Evolutionary conservation across 306 rosid species (phyloP).

Genomic region (Cicer arietinum): DNA sequence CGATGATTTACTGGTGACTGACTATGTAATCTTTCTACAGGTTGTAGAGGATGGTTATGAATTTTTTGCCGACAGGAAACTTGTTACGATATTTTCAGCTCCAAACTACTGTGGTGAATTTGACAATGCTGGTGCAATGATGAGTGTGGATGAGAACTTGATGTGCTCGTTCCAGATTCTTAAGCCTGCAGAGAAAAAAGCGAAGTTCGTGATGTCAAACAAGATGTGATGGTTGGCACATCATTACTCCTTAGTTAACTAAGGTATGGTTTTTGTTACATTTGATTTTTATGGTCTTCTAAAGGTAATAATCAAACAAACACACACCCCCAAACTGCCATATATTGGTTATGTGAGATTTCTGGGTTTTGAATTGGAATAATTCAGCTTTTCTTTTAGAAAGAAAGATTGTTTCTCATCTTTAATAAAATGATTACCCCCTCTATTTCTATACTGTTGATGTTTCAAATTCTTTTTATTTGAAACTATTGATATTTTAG

Average conservation of each 20-base stretch:
- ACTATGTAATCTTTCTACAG: slow-evolving; percentile 49
- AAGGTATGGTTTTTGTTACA: slow-evolving; percentile 53
- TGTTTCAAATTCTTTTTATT: background rate
- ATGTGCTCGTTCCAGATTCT: slow-evolving; percentile 97
- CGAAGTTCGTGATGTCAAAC: slow-evolving; percentile 62
- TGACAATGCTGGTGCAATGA: slow-evolving; percentile 97
- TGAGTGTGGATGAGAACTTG: slow-evolving; percentile 86
- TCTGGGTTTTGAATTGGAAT: slow-evolving; percentile 15
- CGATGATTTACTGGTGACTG: slow-evolving; percentile 37
- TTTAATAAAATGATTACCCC: background rate
- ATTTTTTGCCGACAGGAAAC: slow-evolving; percentile 88
- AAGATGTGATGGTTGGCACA: slow-evolving; percentile 56
- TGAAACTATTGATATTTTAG: background rate
- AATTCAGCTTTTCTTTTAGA: slow-evolving; percentile 23
- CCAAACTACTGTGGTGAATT: slow-evolving; percentile 92
- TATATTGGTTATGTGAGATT: slow-evolving; percentile 22
- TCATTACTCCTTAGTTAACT: slow-evolving; percentile 39
- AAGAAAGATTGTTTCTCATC: slow-evolving; percentile 13
- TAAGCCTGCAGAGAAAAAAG: slow-evolving; percentile 82
- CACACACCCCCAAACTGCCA: background rate
- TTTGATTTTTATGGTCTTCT: slow-evolving; percentile 28
- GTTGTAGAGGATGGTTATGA: slow-evolving; percentile 97
- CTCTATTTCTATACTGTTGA: background rate
- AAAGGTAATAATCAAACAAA: slow-evolving; percentile 7
- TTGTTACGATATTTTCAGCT: slow-evolving; percentile 89